These are phyloP conservation scores for Stephania japonica DNA, from an alignment of 164 flowering plant genomes.

Conservation along the genomic window DNA sequence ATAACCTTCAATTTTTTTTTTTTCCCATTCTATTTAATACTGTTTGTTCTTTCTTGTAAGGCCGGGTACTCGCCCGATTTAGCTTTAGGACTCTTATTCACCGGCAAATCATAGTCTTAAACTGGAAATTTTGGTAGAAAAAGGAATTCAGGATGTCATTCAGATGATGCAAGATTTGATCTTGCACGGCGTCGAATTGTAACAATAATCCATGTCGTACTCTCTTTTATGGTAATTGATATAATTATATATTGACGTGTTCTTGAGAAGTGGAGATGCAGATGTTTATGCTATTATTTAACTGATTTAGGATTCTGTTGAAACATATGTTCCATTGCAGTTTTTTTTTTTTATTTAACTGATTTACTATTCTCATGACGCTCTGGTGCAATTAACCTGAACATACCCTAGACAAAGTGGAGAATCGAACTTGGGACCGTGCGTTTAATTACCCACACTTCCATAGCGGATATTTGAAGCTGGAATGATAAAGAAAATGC, in stretches of 20 bases:
- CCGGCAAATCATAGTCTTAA: background rate
- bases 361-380: too few species aligned
- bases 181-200: background rate
- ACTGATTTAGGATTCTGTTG: background rate
- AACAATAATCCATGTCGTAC: background rate
- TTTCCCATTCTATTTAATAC: background rate
- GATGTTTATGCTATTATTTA: background rate
- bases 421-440: too few species aligned
- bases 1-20: background rate
- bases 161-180: background rate
- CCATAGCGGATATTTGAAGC: too few species aligned
- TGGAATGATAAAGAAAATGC: too few species aligned
- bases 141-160: background rate
- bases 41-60: background rate
- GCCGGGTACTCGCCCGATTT: background rate
- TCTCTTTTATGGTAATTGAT: too few species aligned
- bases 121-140: background rate
- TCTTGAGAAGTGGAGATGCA: background rate
- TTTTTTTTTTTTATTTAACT: too few species aligned
- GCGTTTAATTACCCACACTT: too few species aligned
- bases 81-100: background rate
- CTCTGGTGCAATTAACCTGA: too few species aligned
- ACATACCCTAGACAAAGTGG: too few species aligned
- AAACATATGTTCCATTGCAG: too few species aligned
- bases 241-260: background rate